phyloP scores from a whole-genome alignment of 2,329 filamentous ascomycete species.

The Teratosphaeria epicoccoides region DNA sequence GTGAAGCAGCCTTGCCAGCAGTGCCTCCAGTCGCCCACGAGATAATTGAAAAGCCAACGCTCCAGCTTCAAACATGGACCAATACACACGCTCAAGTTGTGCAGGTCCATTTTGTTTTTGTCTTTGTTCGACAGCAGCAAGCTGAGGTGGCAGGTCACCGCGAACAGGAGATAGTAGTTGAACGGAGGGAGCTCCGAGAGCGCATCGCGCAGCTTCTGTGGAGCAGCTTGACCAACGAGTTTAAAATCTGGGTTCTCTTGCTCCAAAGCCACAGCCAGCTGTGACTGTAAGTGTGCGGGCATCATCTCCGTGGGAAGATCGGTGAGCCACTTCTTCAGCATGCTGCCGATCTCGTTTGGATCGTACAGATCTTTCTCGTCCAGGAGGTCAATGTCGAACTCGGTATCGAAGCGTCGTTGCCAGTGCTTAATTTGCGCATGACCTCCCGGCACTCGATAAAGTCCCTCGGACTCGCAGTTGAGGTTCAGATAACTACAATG shows the following conservation, averaged over 20 bases:
- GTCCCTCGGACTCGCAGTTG: slow-evolving; percentile 84
- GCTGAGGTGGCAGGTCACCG: slow-evolving; percentile 91
- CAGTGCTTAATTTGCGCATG: slow-evolving; percentile 85
- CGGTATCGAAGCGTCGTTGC: slow-evolving; percentile 74
- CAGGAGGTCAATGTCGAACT: slow-evolving; percentile 82
- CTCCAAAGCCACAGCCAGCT: slow-evolving; percentile 69
- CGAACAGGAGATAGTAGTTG: slow-evolving; percentile 95
- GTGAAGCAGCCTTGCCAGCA: slow-evolving; percentile 96
- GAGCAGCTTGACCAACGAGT: slow-evolving; percentile 46
- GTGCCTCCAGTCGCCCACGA: slow-evolving; percentile 89
- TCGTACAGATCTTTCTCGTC: slow-evolving; percentile 81
- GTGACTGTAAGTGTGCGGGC: slow-evolving; percentile 70
- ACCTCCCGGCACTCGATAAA: slow-evolving; percentile 87
- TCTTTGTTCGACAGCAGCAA: slow-evolving; percentile 82
- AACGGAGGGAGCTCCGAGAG: slow-evolving; percentile 89
- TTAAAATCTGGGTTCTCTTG: slow-evolving; percentile 70
- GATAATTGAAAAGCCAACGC: slow-evolving; percentile 85
- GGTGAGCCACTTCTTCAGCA: slow-evolving; percentile 93
- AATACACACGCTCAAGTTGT: slow-evolving; percentile 92
- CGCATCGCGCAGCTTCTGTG: slow-evolving; percentile 78
- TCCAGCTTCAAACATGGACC: slow-evolving; percentile 96
- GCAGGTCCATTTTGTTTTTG: slow-evolving; percentile 97
- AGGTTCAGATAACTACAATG: slow-evolving; percentile 67
- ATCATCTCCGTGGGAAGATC: slow-evolving; percentile 92
- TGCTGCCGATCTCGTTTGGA: slow-evolving; percentile 90